Percentiles rank a stretch among this genome's conserved stretches.
Evolutionary conservation across 148 eudicot species (phyloP).

Genomic region (Vaccinium darrowii): DNA sequence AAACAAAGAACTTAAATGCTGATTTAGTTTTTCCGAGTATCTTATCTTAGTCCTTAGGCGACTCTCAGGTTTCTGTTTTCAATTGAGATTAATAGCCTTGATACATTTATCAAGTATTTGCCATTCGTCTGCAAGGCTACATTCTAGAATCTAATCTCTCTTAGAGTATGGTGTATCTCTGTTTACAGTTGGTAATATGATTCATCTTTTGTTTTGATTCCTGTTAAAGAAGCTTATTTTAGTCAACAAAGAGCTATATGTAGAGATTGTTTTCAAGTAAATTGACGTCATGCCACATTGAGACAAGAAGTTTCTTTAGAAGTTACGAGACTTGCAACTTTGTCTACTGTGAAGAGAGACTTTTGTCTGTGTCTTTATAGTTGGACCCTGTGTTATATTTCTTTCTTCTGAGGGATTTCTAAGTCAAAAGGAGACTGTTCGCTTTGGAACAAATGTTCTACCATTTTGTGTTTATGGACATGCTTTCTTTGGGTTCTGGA

Average conservation of each 20-base stretch:
- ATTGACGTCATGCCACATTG: background rate
- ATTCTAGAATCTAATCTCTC: background rate
- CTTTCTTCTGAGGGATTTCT: background rate
- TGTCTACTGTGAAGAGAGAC: background rate
- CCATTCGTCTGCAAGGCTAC: background rate
- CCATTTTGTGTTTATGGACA: background rate
- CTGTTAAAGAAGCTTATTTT: background rate
- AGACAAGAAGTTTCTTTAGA: background rate
- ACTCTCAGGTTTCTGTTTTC: background rate
- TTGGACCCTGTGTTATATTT: slow-evolving; percentile 2
- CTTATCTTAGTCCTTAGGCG: background rate
- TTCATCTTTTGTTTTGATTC: background rate
- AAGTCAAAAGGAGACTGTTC: background rate
- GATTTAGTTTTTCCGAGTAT: background rate
- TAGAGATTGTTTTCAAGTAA: background rate
- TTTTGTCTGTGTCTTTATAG: background rate
- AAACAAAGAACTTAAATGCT: background rate
- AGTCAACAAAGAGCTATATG: background rate
- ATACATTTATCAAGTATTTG: background rate
- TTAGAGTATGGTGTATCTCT: background rate
- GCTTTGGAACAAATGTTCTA: background rate
- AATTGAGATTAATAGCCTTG: background rate
- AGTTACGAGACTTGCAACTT: background rate
- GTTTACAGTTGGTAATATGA: background rate
- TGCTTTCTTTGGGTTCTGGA: background rate